Base-by-base conservation (phyloP, 441 rosid genomes). In the Brassica hybrid region DNA sequence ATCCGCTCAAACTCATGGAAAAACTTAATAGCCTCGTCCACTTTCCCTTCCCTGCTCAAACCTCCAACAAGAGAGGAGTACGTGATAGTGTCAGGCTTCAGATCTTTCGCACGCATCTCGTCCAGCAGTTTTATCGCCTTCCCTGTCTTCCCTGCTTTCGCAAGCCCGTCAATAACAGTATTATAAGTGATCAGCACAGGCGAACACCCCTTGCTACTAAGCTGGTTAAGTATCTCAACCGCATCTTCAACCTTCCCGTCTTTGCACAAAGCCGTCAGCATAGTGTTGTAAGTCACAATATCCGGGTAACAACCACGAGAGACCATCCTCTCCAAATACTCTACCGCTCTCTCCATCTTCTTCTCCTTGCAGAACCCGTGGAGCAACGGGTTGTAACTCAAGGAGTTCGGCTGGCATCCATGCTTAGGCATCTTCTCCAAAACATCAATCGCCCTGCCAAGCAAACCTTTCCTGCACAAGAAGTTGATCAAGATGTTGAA, bases 341-440 rank as follows among this genome's bases (percentile, higher is more conserved):
- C 89, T 7, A 93, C 83, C 5, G 91, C 99, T 59, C 92, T 86
- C 12, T 91, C 94, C 94, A 92, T 94, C 79, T 86, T 93, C 80
- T 91, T 90, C 83, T 92, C 97, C 83, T 89, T 91, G 84, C 95
- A 91, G 69, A 92, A 91, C 48, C 96, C 93, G 75, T 94, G 95
- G 52, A 94, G 88, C 82, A 94, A 30, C 0, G 93, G 97, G 67
- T 90, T 92, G 80, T 92, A 94, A 83, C 97, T 92, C 65, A 85
- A 76, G 2, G 95, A 91, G 82, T 90, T 89, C 0, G 99, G 97
- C 45, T 84, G 85, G 73, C 96, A 93, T 6, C 97, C 99, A 79
- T 86, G 87, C 34, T 79, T 70, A 25, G 92, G 91, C 97, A 94
- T 94, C 76, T 91, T 94, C 83, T 93, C 97, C 84, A 94, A 68